Base-by-base conservation (phyloP, 1,139 yeast species). In the Suhomyces terraborum region DNA sequence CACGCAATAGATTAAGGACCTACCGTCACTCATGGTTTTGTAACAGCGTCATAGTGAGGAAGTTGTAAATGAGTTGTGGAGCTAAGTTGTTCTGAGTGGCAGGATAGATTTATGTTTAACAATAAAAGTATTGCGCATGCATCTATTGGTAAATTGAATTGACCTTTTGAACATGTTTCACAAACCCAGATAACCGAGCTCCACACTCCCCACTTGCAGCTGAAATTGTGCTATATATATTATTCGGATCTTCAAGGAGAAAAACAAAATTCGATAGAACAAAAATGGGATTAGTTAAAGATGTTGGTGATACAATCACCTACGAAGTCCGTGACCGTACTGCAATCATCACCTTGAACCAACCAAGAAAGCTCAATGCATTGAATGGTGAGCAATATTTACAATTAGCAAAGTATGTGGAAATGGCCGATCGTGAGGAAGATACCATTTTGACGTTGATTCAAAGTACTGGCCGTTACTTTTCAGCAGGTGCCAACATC, bases 401-500 rank as follows among this genome's bases (percentile, higher is more conserved):
- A 36, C 64, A 75, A 40, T 64, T 88, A 41, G 89, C 85, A 8
- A 73, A 77, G 46, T 65, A 77, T 23, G 64, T 88, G 16, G 81
- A 81, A 50, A 59, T 70, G 45, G 93, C 96, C 1, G 83, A 86
- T 47, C 60, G 67, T n/a, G 84, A 87, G 47, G 80, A 79, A 32
- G 73, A 73, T 23, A 82, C 94, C 0, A 61, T 77, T 8, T 75
- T 80, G 24, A 88, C 96, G 2, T 66, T 87, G 41, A 64, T 88
- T 41, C 84, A 81, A 55, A 72, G 88, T 27, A 72, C 85, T 0
- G 96, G 96, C 2, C 72, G 83, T 49, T 86, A 74, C 60, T 88
- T 88, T 61, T 82, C 91, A 26, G 87, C 96, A 6, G 97, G 97
- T 28, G 96, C 96, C 22, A 83, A 87, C 59, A 77, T 87, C 46